Base-by-base conservation (phyloP, 2,329 filamentous ascomycete genomes). In the Neoarthrinium moseri region DNA sequence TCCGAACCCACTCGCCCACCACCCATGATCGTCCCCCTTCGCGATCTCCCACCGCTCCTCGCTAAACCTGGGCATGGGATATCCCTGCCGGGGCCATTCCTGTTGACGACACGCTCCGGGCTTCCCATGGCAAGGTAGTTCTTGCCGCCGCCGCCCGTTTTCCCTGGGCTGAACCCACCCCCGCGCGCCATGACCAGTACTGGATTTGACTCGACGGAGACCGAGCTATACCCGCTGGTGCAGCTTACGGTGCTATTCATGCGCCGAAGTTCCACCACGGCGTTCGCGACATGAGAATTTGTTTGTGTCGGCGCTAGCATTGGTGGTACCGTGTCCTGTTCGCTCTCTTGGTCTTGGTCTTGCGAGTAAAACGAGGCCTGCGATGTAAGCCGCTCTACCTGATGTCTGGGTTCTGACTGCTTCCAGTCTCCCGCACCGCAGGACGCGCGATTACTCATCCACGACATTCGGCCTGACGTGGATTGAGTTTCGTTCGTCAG, bases 211-310 rank as follows among this genome's bases (percentile, higher is more conserved):
- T 63, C 65, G 34, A 66, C 54, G 1, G 72, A 71, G 2, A 66
- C 64, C 15, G 61, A 59, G 62, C 73, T 75, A 45, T 68, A 65
- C 2, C 69, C 65, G 54, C 71, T 77, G 35, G 73, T n/a, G 15
- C 20, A 42, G 24, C 43, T 45, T 2, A 45, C 43, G 18, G 23
- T 21, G 60, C 74, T 80, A 63, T 82, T 81, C 77, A 81, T 81
- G 41, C 77, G 69, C 8, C 78, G 71, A 46, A 82, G 71, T 58
- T 79, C 72, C 15, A 70, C 69, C 23, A 80, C 72, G 3, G 75
- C 69, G 49, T 60, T 63, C n/a, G 69, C 62, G 11, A 75, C 57
- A 6, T 56, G 39, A 53, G 57, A 52, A 38, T 41, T 51, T 29
- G 50, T 46, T 18, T 51, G 41, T 10, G 39, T 8, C 17, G 18